Evolutionary conservation across 495 filamentous ascomycete genomes (phyloP), one percentile per base, ranked within the genome.

Genomic region (Cercophora scortea): DNA sequence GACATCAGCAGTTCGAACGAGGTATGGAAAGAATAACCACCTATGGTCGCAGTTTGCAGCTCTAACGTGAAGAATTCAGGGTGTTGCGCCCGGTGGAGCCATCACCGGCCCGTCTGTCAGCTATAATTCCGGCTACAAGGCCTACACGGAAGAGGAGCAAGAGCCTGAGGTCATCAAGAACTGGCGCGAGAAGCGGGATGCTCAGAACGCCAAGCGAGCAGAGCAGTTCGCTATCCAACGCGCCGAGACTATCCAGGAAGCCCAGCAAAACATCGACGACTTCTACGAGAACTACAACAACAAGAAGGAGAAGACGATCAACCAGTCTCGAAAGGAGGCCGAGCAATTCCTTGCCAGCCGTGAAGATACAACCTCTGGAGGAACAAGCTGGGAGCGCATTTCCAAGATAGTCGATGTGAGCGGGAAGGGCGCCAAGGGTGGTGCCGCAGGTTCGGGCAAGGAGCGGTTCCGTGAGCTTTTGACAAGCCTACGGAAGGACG

Each of bases 201-300:
- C 85, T 12, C 77, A 79, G 55, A 80, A 91, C 50, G 74, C 85
- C 53, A 86, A 86, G 62, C 88, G 89, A 54, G 85, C 84, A 43
- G 82, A 90, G 65, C 75, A 87, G 60, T 89, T 89, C 39, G 79
- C 81, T 32, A 72, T 80, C 45, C 87, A 88, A 69, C 94, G 94
- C 63, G 77, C 74, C 32, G 81, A 90, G 65, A 96, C 89, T 8
- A 71, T 95, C 62, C 81, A 84, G 67, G 88, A 88, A 56, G 94
- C 94, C 38, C 89, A 85, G 53, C 76, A 87, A 59, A 87, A 90
- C 66, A 91, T 97, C 52, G 93, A 99, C 61, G 94, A 96, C 61
- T 99, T 99, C 76, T 99, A 99, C 75, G 90, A 96, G 67, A 95
- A 95, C 67, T 99, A 99, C 79, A 95, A 95, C 73, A 84, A 85